These are phyloP conservation scores for Fusarium sp. DNA, from an alignment of 2,329 filamentous ascomycete species.

Conservation along the genomic window DNA sequence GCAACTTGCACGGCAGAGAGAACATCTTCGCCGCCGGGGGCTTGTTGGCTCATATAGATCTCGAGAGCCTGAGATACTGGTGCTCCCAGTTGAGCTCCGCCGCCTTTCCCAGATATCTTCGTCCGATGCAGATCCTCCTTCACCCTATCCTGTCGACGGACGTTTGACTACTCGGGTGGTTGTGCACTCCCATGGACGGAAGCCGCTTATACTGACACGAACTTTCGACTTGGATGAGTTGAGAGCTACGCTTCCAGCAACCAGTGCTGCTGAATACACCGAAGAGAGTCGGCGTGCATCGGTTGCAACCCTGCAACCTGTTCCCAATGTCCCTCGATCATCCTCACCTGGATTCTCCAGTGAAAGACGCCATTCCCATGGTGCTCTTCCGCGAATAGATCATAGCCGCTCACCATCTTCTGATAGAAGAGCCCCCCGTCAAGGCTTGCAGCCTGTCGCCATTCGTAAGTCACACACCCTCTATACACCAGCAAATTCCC, in stretches of 20 bases:
- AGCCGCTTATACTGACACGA: conserved; percentile 59
- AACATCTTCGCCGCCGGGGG: conserved; percentile 37
- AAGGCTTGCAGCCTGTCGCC: conserved; percentile 23
- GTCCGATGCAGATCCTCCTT: conserved; percentile 16
- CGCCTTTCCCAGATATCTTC: conserved; percentile 26
- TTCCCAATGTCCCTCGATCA: conserved; percentile 5
- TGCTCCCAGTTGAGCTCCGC: conserved; percentile 42
- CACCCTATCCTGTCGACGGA: conserved; percentile 28
- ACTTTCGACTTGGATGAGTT: conserved; percentile 61
- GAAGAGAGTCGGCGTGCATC: conserved; percentile 27
- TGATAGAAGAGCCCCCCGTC: conserved; percentile 26
- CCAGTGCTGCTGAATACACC: conserved; percentile 29
- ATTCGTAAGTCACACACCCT: conserved; percentile 41
- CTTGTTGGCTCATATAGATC: conserved; percentile 21
- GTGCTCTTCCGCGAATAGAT: conserved; percentile 1
- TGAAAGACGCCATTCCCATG: conserved; percentile 31
- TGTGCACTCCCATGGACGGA: conserved; percentile 49
- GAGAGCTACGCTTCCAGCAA: conserved; percentile 55
- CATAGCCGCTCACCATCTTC: background rate
- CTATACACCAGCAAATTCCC: conserved; percentile 1
- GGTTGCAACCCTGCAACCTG: conserved; percentile 18
- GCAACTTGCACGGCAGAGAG: conserved; percentile 40
- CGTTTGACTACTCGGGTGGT: conserved; percentile 43
- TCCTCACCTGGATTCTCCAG: conserved; percentile 9
- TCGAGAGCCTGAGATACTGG: conserved; percentile 38